Evolutionary conservation across 257 asterid species (phyloP).

Genomic region (Jacaranda mimosifolia): DNA sequence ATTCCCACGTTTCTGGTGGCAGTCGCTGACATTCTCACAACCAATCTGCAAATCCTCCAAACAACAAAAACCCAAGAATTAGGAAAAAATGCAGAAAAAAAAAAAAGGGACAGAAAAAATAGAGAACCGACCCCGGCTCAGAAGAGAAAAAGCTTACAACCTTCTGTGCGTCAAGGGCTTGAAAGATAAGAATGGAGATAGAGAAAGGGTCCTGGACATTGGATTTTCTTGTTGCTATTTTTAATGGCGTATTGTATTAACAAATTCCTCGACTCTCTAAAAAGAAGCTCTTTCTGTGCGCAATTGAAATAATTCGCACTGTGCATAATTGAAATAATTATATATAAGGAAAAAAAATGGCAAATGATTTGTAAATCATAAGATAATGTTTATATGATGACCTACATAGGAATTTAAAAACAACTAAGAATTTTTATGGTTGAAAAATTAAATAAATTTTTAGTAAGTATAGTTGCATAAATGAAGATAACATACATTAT

Average conservation of each 20-base stretch:
- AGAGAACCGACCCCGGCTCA: not conserved
- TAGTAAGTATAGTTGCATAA: too few species aligned
- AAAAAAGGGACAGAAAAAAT: not conserved
- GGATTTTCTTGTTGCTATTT: not conserved
- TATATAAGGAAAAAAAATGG: not conserved
- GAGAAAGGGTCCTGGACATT: constrained; percentile 51
- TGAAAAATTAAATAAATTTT: too few species aligned
- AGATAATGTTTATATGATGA: not conserved
- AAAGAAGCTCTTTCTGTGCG: not conserved
- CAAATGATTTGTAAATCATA: not conserved
- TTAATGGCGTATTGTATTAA: not conserved
- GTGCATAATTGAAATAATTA: not conserved
- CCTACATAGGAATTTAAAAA: too few species aligned
- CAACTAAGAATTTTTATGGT: too few species aligned
- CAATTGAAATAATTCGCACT: not conserved
- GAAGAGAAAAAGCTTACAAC: constrained; percentile 23
- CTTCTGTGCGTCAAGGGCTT: constrained; percentile 44
- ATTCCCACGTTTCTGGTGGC: constrained; percentile 43
- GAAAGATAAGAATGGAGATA: constrained; percentile 39
- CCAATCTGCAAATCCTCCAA: constrained; percentile 58
- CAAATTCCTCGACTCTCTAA: not conserved
- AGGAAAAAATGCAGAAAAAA: not conserved
- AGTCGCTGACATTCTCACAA: constrained; percentile 69
- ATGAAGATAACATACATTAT: too few species aligned
- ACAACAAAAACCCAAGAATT: constrained; percentile 4